Percentiles rank a stretch among this genome's conserved stretches.
phyloP scores from a whole-genome alignment of 257 asterid genomes.

The Penstemon eatonii region DNA sequence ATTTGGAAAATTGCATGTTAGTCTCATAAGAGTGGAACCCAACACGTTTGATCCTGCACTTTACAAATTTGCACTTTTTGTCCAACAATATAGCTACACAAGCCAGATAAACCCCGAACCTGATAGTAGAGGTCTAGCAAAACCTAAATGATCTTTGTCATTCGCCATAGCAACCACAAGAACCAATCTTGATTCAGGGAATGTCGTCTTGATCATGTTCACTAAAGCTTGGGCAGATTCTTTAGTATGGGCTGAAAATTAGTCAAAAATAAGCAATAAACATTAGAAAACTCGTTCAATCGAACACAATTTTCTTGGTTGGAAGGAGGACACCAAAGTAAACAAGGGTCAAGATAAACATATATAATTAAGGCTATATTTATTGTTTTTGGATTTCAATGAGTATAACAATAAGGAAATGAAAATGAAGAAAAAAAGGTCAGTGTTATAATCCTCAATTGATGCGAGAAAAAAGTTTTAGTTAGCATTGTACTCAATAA shows the following conservation, averaged over 20 bases:
- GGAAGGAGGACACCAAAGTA: conserved; percentile 2
- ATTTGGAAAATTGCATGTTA: too few relatives aligned
- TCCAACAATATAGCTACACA: conserved; percentile 12
- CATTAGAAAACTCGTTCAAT: conserved; percentile 19
- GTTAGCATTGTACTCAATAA: too few relatives aligned
- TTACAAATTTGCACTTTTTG: too few relatives aligned
- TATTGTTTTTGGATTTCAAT: too few relatives aligned
- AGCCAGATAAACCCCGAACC: conserved; percentile 44
- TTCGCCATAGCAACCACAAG: conserved; percentile 91
- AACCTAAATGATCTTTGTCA: conserved; percentile 88
- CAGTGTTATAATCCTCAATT: too few relatives aligned
- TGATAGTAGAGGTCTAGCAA: conserved; percentile 73
- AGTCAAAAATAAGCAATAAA: background rate
- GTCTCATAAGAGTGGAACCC: too few relatives aligned
- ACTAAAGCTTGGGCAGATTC: conserved; percentile 87
- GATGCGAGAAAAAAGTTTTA: too few relatives aligned
- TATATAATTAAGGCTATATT: background rate
- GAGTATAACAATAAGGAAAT: too few relatives aligned
- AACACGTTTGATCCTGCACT: too few relatives aligned
- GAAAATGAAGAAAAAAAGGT: too few relatives aligned
- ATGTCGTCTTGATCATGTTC: conserved; percentile 54
- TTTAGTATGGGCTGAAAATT: conserved; percentile 85
- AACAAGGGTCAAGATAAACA: conserved; percentile 23
- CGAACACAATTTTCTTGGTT: conserved; percentile 2
- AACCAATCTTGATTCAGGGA: conserved; percentile 58